Evolutionary conservation across 1,284 basidiomycete genomes (phyloP).

Genomic region (Naganishia sp.): DNA sequence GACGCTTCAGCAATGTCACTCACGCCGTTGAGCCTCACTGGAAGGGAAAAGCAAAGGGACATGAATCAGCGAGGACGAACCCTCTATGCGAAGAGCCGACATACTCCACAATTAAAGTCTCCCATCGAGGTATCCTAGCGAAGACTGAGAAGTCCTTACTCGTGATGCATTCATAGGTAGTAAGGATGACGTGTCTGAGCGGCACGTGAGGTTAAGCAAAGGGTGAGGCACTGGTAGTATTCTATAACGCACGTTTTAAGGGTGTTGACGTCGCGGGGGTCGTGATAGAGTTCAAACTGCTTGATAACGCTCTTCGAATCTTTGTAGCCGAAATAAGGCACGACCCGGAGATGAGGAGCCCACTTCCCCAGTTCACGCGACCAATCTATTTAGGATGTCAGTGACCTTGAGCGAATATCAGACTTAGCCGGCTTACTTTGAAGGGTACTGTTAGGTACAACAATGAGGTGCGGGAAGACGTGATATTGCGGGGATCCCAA

Average conservation of each 20-base stretch:
- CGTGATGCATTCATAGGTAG: constrained; percentile 81
- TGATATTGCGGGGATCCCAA: constrained; percentile 61
- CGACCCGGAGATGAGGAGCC: constrained; percentile 77
- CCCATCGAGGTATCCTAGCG: constrained; percentile 76
- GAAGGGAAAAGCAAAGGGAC: neutral
- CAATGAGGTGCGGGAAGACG: constrained; percentile 76
- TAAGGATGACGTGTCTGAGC: constrained; percentile 71
- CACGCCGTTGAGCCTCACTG: constrained; percentile 80
- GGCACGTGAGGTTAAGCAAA: neutral
- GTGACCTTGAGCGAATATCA: no score
- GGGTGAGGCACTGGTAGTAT: constrained; percentile 39
- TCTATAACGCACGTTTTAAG: constrained; percentile 48
- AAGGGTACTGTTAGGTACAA: constrained; percentile 92
- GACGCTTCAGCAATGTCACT: constrained; percentile 42
- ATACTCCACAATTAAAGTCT: constrained; percentile 77
- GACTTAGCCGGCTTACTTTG: constrained; percentile 63
- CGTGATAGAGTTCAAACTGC: constrained; percentile 76
- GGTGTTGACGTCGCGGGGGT: constrained; percentile 44
- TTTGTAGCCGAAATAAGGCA: constrained; percentile 66
- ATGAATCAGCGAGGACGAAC: no score
- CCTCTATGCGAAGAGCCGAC: neutral
- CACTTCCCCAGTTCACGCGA: constrained; percentile 83
- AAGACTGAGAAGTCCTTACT: constrained; percentile 76
- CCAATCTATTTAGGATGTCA: constrained; percentile 48
- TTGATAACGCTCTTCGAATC: constrained; percentile 65